Evolutionary conservation across 2,329 filamentous ascomycete species (phyloP), one percentile per base, ranked within the genome.

Genomic region (Pseudogymnoascus sp.): DNA sequence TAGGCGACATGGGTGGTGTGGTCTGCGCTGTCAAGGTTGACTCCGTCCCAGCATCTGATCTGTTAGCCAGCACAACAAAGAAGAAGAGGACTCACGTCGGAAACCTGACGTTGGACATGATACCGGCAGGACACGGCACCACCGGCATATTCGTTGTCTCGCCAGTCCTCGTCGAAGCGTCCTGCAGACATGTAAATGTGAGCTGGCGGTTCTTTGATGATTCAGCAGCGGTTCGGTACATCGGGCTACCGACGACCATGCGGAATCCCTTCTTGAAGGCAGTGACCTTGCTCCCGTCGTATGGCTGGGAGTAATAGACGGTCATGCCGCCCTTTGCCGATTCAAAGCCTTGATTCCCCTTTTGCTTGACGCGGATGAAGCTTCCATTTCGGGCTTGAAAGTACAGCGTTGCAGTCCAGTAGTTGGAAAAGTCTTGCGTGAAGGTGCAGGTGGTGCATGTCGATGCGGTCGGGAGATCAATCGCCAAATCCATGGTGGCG

Each of bases 241-340:
- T 65, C 12, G 73, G 70, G 56, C 78, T 73, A 34, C 77, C 78
- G 59, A 79, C 71, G 53, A 79, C 73, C 77, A 79, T 79, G 23
- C 78, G 74, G 70, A 79, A 80, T 1, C 78, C 78, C 66, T 76
- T 74, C 63, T 77, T 75, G 66, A 78, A 78, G 5, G 76, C 77
- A n/a, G 75, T 78, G 16, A 78, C 76, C 61, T 77, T 78, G 31
- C 72, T 40, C 7, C 65, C 66, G 59, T 70, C 65, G 67, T 69
- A 69, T 68, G 72, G 69, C 14, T 73, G 71, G 31, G 67, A 71
- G 61, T 76, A 76, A 66, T 75, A 76, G 10, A 76, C 70, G 3
- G 72, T 74, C 71, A 73, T 74, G 16, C 75, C 73, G 25, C 73
- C 75, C 10, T 69, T 70, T 10, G 69, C 66, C 4, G 65, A 62